A percentile compares a stretch with the other conserved stretches of the same genome.
Evolutionary conservation across 768 basidiomycete species (phyloP).

Genomic region (Strobilomyces dryophilus): DNA sequence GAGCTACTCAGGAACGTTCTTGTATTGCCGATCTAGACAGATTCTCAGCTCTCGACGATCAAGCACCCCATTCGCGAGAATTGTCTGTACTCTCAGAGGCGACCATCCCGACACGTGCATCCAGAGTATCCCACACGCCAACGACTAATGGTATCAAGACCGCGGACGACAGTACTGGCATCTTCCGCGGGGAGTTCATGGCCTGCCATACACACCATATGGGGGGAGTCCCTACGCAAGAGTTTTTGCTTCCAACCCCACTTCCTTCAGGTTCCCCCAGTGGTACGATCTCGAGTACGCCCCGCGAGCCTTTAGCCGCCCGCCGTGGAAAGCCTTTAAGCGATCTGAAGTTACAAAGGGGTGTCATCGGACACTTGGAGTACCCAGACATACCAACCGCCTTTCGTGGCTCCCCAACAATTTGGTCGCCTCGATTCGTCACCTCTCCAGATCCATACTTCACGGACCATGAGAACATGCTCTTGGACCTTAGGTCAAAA

Average conservation of each 20-base stretch:
- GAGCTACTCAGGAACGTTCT: background rate
- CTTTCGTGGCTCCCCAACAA: constrained; percentile 36
- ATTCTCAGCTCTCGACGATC: background rate
- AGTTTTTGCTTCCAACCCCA: background rate
- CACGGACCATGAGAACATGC: constrained; percentile 36
- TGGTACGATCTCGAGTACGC: constrained; percentile 2
- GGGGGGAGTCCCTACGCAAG: background rate
- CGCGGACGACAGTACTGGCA: constrained; percentile 4
- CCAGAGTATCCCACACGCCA: constrained; percentile 1
- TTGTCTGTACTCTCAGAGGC: background rate
- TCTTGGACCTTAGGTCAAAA: constrained; percentile 31
- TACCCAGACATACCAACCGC: constrained; percentile 44
- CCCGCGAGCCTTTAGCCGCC: constrained; percentile 30
- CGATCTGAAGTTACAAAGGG: constrained; percentile 21
- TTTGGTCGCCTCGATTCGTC: constrained; percentile 30
- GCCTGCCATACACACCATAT: background rate
- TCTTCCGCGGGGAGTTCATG: constrained; percentile 6
- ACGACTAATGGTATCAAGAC: constrained; percentile 3
- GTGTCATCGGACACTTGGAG: constrained; percentile 16
- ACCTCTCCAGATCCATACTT: constrained; percentile 8
- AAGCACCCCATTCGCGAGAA: constrained; percentile 1
- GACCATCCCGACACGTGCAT: background rate
- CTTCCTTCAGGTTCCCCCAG: background rate
- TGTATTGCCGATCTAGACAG: background rate
- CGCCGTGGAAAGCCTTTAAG: constrained; percentile 37